Evolutionary conservation across 768 basidiomycete species (phyloP).

Genomic region (Naganishia kalamii): DNA sequence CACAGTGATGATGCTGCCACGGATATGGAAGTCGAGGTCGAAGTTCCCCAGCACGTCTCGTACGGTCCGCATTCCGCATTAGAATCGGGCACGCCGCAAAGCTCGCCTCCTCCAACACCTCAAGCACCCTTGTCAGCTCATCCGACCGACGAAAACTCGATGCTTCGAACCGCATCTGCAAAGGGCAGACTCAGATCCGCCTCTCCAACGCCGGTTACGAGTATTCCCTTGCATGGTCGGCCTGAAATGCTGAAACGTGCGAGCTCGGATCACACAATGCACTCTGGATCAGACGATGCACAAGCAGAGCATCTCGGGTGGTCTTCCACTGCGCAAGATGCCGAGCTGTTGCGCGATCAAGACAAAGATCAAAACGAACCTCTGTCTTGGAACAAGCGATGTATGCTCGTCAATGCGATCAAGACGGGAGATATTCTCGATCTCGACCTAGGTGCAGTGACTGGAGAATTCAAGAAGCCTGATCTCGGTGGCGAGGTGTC

Average conservation of each 20-base stretch:
- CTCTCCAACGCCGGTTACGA: slow-evolving; percentile 12
- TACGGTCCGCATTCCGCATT: not conserved
- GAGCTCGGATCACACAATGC: not conserved
- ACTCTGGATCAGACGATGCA: slow-evolving; percentile 15
- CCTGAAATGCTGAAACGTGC: not conserved
- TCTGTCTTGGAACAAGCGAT: slow-evolving; percentile 3
- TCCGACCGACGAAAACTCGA: slow-evolving; percentile 19
- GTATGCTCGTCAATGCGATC: slow-evolving; percentile 13
- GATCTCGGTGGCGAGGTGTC: slow-evolving; percentile 39
- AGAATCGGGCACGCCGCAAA: not conserved
- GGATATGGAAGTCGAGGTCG: slow-evolving; percentile 5
- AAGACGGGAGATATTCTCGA: slow-evolving; percentile 18
- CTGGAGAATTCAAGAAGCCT: slow-evolving; percentile 33
- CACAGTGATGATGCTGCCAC: not conserved
- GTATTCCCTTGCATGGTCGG: not conserved
- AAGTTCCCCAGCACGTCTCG: not conserved
- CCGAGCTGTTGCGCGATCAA: slow-evolving; percentile 11
- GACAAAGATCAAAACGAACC: not conserved
- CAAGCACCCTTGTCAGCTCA: slow-evolving; percentile 18
- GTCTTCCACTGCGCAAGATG: slow-evolving; percentile 25
- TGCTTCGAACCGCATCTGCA: slow-evolving; percentile 11
- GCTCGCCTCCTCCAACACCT: slow-evolving; percentile 16
- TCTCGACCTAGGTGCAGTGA: slow-evolving; percentile 16
- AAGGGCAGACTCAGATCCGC: slow-evolving; percentile 9
- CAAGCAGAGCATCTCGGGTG: slow-evolving; percentile 26